Evolutionary conservation across 2,329 filamentous ascomycete genomes (phyloP).

Genomic region (Claviceps capensis): DNA sequence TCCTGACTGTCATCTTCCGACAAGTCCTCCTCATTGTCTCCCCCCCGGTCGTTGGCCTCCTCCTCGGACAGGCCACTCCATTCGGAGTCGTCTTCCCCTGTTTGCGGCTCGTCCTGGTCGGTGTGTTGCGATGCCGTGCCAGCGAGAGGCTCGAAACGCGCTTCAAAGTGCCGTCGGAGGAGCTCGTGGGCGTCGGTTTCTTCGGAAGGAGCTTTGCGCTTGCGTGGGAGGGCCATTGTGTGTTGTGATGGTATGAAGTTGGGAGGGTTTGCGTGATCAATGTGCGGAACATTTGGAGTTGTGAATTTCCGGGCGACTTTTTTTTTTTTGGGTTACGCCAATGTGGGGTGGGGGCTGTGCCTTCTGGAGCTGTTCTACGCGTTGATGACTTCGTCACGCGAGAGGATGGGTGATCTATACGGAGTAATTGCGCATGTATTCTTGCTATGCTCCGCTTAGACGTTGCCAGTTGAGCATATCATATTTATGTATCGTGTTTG

Average conservation of each 20-base stretch:
- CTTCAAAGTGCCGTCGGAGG: slow-evolving; percentile 76
- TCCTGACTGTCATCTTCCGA: slow-evolving; percentile 22
- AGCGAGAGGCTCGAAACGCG: slow-evolving; percentile 65
- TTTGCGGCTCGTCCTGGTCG: slow-evolving; percentile 11
- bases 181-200: slow-evolving; percentile 53
- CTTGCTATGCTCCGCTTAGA: no score
- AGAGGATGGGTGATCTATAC: no score
- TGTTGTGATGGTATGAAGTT: neutral
- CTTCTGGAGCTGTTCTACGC: no score
- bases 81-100: neutral
- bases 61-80: slow-evolving; percentile 12
- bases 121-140: slow-evolving; percentile 8
- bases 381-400: no score
- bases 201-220: slow-evolving; percentile 30
- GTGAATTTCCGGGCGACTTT: neutral
- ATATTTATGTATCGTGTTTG: no score
- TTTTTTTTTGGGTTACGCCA: neutral
- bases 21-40: neutral
- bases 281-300: no score
- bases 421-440: no score
- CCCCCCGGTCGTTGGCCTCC: slow-evolving; percentile 14
- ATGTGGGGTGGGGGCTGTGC: no score
- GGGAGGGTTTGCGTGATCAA: neutral
- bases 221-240: slow-evolving; percentile 33
- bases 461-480: no score